A percentile compares a stretch with the other conserved stretches of the same genome.
Conservation (phyloP, 1,284 basidiomycete genomes). For the Psilocybe mexicana region DNA sequence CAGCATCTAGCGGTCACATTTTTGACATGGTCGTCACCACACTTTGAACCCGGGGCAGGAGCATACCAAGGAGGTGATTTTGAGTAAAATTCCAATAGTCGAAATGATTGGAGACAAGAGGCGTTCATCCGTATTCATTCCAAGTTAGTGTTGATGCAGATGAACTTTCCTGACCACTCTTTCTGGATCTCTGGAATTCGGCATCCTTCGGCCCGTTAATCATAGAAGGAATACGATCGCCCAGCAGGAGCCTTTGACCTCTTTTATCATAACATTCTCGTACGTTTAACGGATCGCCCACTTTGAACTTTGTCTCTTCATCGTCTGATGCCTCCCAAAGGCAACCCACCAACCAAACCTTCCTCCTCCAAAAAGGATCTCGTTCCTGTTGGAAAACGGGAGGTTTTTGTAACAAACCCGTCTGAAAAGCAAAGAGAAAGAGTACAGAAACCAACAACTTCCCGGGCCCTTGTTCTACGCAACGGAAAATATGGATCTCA, state of each 20-base stretch:
- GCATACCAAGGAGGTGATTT: too few species aligned
- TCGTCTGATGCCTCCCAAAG: conserved; percentile 32
- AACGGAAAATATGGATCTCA: conserved; percentile 71
- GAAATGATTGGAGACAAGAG: too few species aligned
- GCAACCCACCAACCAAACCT: conserved; percentile 18
- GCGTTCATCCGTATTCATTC: too few species aligned
- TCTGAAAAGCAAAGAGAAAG: conserved; percentile 32
- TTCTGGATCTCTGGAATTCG: background rate
- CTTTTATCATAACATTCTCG: background rate
- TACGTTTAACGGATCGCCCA: background rate
- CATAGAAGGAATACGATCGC: background rate
- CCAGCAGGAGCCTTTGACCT: too few species aligned
- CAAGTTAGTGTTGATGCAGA: too few species aligned
- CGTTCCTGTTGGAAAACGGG: conserved; percentile 52
- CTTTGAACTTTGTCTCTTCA: background rate
- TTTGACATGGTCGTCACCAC: too few species aligned
- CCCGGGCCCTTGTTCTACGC: conserved; percentile 68
- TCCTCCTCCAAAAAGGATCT: conserved; percentile 45
- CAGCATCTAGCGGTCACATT: background rate
- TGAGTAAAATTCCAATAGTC: too few species aligned
- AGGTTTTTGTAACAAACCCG: conserved; percentile 42
- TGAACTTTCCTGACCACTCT: too few species aligned
- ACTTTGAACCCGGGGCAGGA: too few species aligned
- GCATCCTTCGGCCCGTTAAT: conserved; percentile 16
- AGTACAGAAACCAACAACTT: conserved; percentile 54